Base-by-base conservation (phyloP, 2,329 filamentous ascomycete species). In the Septoria petroselini region DNA sequence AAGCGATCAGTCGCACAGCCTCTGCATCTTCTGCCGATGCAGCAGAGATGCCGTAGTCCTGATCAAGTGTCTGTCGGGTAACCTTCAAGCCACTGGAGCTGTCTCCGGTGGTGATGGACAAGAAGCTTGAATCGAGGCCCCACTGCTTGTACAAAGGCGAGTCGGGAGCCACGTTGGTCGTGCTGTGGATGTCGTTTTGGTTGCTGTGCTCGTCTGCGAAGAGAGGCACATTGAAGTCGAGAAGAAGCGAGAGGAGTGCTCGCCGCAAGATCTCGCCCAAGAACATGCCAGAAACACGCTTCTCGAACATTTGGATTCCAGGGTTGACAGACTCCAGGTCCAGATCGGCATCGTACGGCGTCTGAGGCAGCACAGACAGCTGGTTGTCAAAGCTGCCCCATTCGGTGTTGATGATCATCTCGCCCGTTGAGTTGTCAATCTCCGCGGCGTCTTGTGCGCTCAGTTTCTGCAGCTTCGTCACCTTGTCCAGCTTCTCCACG, bases 371-470 rank as follows among this genome's bases (percentile, higher is more conserved):
- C 15, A 95, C 86, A 60, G 85, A 88, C 58, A 97, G 82, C 61
- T 86, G 81, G 73, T 97, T 97, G 72, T 98, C 93, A 65, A 98
- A 98, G 50, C 89, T 95, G 55, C 93, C 93, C 93, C 93, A 98
- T 73, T 98, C 93, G 1, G 88, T 91, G 73, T 98, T 98, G 72
- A 98, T 81, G 51, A 98, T 89, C 93, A 98, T 98, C 62, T 94
- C 83, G 44, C 91, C 90, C 0, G 91, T 94, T 7, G 82, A 83
- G 41, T 76, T 76, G 70, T 96, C 89, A 61, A 86, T 93, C 3
- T 85, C 83, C 34, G 70, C 70, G 27, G 67, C 66, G 33, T 74
- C 63, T 27, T 47, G 14, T 37, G 68, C 68, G 35, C 68, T 63
- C 46, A 70, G 59, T 35, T 73, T 71, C 38, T 72, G 70, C 62